Evolutionary conservation across 139 green algal species (phyloP).

Genomic region (Asterochloris sp.): DNA sequence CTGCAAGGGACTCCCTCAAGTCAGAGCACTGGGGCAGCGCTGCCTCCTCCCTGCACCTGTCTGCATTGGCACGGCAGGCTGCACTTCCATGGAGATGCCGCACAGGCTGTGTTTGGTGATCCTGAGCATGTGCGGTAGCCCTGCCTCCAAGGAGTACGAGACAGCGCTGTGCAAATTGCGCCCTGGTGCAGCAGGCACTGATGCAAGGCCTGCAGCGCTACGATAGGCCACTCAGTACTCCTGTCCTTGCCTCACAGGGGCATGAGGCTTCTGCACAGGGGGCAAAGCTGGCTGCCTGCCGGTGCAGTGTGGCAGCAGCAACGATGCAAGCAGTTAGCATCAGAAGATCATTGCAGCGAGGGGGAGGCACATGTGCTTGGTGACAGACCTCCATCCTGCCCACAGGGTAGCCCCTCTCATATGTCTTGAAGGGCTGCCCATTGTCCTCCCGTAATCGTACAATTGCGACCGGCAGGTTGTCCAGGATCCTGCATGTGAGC

Average conservation of each 20-base stretch:
- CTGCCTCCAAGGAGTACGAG: no score
- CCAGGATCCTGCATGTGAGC: conserved; percentile 80
- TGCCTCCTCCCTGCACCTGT: no score
- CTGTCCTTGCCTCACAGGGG: no score
- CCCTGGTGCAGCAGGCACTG: no score
- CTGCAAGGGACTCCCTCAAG: background rate
- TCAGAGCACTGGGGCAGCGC: background rate
- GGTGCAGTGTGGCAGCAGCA: background rate
- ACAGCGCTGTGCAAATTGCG: no score
- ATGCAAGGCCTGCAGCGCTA: no score
- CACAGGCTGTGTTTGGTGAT: no score
- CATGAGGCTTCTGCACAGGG: background rate
- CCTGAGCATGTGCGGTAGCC: no score
- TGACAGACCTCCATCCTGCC: conserved; percentile 68
- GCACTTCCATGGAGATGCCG: no score
- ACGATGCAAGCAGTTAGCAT: background rate
- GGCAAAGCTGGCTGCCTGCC: background rate
- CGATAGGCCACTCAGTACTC: no score
- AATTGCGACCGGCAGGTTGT: conserved; percentile 98
- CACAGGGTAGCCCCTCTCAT: conserved; percentile 94
- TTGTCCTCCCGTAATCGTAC: conserved; percentile 79
- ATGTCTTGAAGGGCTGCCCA: conserved; percentile 78
- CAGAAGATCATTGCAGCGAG: background rate
- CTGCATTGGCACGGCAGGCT: no score
- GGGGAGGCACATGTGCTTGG: background rate